Evolutionary conservation across 1,139 yeast species (phyloP).

Genomic region (Saccharomycopsis hybrid): DNA sequence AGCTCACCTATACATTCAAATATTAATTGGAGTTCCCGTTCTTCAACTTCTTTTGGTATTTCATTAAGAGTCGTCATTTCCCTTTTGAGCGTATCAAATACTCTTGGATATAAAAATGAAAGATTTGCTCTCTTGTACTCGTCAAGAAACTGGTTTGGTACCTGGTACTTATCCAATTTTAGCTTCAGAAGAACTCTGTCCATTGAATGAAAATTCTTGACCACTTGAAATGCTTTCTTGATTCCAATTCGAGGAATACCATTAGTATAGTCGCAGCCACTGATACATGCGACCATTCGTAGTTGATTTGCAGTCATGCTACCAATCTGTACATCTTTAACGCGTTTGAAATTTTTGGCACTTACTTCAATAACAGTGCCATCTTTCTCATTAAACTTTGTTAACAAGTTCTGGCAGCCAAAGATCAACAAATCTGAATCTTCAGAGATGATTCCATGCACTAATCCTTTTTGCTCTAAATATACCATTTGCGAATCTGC

Average conservation of each 20-base stretch:
- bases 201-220: slow-evolving; percentile 44
- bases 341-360: slow-evolving; percentile 43
- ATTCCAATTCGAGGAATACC: slow-evolving; percentile 83
- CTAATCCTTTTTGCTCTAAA: slow-evolving; percentile 66
- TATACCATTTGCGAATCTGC: slow-evolving; percentile 97
- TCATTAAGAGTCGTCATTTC: slow-evolving; percentile 52
- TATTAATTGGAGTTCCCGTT: slow-evolving; percentile 28
- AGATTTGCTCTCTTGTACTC: slow-evolving; percentile 64
- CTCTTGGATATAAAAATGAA: slow-evolving; percentile 84
- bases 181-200: slow-evolving; percentile 53
- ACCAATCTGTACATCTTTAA: slow-evolving; percentile 36
- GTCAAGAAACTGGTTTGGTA: slow-evolving; percentile 53
- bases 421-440: slow-evolving; percentile 90
- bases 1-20: slow-evolving; percentile 59
- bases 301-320: slow-evolving; percentile 50
- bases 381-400: slow-evolving; percentile 77
- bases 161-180: slow-evolving; percentile 50
- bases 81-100: slow-evolving; percentile 57
- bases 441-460: slow-evolving; percentile 85
- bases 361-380: slow-evolving; percentile 59
- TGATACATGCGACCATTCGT: slow-evolving; percentile 72
- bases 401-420: slow-evolving; percentile 71
- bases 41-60: slow-evolving; percentile 37
- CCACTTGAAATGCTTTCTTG: slow-evolving; percentile 65
- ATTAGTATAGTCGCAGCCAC: slow-evolving; percentile 94